These are phyloP conservation scores for Aegilops longissima DNA, from an alignment of 176 grass and related monocot genomes.

Conservation along the genomic window DNA sequence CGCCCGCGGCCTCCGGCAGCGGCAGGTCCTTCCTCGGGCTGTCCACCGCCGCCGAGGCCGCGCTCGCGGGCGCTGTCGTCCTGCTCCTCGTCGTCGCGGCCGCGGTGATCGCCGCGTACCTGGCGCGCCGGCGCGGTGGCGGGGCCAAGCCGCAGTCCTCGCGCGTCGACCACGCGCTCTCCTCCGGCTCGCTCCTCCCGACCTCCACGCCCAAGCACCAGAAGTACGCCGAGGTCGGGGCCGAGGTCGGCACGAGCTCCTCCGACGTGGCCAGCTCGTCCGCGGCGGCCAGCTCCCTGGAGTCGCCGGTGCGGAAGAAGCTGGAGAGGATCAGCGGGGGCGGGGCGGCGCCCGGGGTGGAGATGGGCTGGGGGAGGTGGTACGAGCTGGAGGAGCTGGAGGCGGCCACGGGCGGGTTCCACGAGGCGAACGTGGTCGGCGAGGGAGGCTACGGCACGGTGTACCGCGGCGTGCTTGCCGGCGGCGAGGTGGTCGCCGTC, in stretches of 20 bases:
- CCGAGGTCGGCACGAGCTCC: not conserved
- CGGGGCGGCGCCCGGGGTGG: slow-evolving; percentile 23
- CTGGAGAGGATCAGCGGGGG: not conserved
- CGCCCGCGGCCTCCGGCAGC: not conserved
- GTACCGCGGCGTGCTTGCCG: slow-evolving; percentile 77
- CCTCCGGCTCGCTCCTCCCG: slow-evolving; percentile 45
- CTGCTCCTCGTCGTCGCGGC: slow-evolving; percentile 43
- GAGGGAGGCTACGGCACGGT: slow-evolving; percentile 90
- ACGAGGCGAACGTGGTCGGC: slow-evolving; percentile 61
- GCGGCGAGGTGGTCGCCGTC: slow-evolving; percentile 76
- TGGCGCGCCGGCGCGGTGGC: slow-evolving; percentile 27
- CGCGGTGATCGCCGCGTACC: slow-evolving; percentile 12
- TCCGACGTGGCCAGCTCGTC: slow-evolving; percentile 46
- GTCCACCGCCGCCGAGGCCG: slow-evolving; percentile 18
- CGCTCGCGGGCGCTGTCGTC: slow-evolving; percentile 2
- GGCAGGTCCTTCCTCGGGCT: slow-evolving; percentile 24
- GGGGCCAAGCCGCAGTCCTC: slow-evolving; percentile 14
- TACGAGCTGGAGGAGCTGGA: slow-evolving; percentile 84
- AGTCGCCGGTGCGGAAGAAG: slow-evolving; percentile 32
- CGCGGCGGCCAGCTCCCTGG: slow-evolving; percentile 41
- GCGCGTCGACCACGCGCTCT: slow-evolving; percentile 55
- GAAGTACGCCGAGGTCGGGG: slow-evolving; percentile 27
- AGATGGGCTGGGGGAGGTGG: slow-evolving; percentile 95
- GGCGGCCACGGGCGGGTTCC: slow-evolving; percentile 64
- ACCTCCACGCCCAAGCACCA: slow-evolving; percentile 44